Evolutionary conservation across 169 alveolate genomes (phyloP).

Genomic region (Eimeria praecox): DNA sequence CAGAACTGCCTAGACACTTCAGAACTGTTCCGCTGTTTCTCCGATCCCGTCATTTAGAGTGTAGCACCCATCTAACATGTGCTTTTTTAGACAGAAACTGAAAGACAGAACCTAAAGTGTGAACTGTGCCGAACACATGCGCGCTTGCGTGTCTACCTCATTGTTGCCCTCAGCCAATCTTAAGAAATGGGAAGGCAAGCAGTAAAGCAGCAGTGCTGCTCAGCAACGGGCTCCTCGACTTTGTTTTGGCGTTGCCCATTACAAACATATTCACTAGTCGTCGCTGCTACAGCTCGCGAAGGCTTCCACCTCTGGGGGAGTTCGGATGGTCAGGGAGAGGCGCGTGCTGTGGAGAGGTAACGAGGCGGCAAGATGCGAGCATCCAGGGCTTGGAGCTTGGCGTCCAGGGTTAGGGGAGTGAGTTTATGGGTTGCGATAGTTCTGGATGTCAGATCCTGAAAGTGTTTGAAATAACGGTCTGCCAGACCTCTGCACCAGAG

Average conservation of each 20-base stretch:
- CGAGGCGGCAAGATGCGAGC: not conserved
- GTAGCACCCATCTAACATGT: not conserved
- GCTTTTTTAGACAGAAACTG: not conserved
- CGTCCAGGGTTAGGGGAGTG: not conserved
- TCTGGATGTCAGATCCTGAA: not conserved
- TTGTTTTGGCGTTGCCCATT: not conserved
- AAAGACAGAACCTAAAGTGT: not conserved
- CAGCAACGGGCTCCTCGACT: not conserved
- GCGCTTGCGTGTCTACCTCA: not conserved
- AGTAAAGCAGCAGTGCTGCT: slow-evolving; percentile 19
- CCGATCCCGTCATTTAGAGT: not conserved
- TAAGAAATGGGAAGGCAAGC: slow-evolving; percentile 53
- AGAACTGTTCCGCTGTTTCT: not conserved
- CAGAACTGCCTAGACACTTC: not conserved
- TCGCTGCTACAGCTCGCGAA: not conserved
- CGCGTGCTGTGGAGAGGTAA: not conserved
- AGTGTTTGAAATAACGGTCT: not conserved
- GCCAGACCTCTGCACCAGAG: not conserved
- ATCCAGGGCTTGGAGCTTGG: not conserved
- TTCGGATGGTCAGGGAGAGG: not conserved
- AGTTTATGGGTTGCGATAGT: not conserved
- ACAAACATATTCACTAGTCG: not conserved
- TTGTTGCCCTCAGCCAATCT: not conserved
- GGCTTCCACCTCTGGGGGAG: not conserved
- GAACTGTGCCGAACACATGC: not conserved